Evolutionary conservation across 2,329 filamentous ascomycete species (phyloP).

Genomic region (Pseudogymnoascus sp.): DNA sequence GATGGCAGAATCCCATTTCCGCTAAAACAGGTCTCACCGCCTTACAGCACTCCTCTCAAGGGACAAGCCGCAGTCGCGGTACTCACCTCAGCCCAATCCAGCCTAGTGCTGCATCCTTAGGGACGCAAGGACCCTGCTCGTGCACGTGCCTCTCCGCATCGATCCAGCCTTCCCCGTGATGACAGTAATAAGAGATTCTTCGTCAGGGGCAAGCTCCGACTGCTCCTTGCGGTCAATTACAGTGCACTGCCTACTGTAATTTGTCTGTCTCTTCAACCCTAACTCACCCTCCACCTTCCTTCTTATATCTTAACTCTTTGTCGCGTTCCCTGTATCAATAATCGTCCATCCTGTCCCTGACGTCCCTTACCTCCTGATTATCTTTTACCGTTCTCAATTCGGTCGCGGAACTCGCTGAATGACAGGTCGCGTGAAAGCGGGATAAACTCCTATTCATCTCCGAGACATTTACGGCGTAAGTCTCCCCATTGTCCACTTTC

Average conservation of each 20-base stretch:
- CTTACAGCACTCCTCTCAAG: neutral
- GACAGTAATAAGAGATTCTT: slow-evolving; percentile 3
- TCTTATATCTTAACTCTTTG: neutral
- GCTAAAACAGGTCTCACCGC: neutral
- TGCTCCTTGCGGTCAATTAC: neutral
- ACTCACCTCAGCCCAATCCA: neutral
- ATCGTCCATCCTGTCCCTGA: neutral
- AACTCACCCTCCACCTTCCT: neutral
- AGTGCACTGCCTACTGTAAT: neutral
- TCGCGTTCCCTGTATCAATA: neutral
- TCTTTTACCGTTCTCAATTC: slow-evolving; percentile 2
- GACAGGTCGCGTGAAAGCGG: slow-evolving; percentile 2
- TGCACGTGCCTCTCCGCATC: neutral
- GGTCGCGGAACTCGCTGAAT: neutral
- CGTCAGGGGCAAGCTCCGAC: slow-evolving; percentile 1
- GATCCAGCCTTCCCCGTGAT: slow-evolving; percentile 5
- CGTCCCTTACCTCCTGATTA: neutral
- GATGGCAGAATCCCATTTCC: neutral
- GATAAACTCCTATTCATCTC: neutral
- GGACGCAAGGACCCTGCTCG: neutral
- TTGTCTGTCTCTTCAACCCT: neutral
- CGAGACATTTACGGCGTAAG: slow-evolving; percentile 3
- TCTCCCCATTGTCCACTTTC: neutral
- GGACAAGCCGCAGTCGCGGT: neutral
- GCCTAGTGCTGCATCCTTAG: neutral